Base-by-base conservation (phyloP, 805 yeast species). In the Wickerhamomyces hampshirensis region DNA sequence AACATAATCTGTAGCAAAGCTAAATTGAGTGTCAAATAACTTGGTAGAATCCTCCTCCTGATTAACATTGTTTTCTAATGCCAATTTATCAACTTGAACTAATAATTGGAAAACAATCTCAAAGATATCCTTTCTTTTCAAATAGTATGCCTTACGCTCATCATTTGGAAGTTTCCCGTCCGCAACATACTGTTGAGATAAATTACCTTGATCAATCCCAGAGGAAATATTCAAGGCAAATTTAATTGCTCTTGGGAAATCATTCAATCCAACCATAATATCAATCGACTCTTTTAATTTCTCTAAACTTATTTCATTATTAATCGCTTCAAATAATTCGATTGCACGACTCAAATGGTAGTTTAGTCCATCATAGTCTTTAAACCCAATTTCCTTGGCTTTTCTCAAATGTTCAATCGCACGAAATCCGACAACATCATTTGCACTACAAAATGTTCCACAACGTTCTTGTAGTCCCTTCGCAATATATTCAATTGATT, bases 371-470 rank as follows among this genome's bases (percentile, higher is more conserved):
- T 89, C 96, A 28, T 71, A 71, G 54, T 89, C 96, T 45, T 75
- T 74, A 18, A 67, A 59, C 2, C 85, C 86, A 42, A 78, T 75
- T 39, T 78, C 84, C 51, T 81, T 84, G 1, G 98, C 97, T 50
- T 82, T 79, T 39, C 91, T 84, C 50, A 93, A 68, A 57, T 84
- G 88, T 58, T 93, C 98, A 49, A 88, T 79, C 0, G 97, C 98
- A 59, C 91, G 84, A 68, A 89, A 93, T 11, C 93, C 85, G 41
- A 88, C 71, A 18, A 93, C 96, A 60, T 93, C 98, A 47, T 84
- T 86, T 12, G 95, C 77, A 0, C 97, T 86, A 54, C 98, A 93
- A 60, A 88, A 93, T 0, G 95, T 79, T 1, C 95, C 95, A 66
- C 98, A 93, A 41, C 91, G 80, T 37, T 86, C 94, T 60, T 93